Evolutionary conservation across 1,284 basidiomycete genomes (phyloP).

Genomic region (Bjerkandera adusta): DNA sequence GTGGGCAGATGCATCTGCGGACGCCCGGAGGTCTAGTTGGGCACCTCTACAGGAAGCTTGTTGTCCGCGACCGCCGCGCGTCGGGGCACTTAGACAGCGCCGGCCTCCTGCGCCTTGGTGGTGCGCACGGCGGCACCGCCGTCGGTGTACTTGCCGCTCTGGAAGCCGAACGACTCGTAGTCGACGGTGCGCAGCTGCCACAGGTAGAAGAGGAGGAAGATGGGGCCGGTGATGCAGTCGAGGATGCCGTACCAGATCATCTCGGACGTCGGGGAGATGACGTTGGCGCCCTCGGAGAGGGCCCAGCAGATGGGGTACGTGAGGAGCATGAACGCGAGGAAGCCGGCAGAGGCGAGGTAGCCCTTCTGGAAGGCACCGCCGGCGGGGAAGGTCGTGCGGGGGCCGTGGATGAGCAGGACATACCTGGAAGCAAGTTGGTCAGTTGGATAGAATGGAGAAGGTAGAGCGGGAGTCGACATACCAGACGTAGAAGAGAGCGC

Average conservation of each 20-base stretch:
- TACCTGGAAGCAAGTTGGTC: slow-evolving; percentile 20
- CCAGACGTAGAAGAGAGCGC: slow-evolving; percentile 43
- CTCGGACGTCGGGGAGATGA: slow-evolving; percentile 38
- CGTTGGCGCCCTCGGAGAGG: slow-evolving; percentile 42
- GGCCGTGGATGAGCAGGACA: slow-evolving; percentile 25
- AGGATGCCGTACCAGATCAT: slow-evolving; percentile 58
- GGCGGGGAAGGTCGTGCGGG: slow-evolving; percentile 30
- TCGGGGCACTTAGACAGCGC: slow-evolving; percentile 12
- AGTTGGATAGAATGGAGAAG: slow-evolving; percentile 9
- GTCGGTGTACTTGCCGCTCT: slow-evolving; percentile 22
- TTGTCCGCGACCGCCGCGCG: not conserved
- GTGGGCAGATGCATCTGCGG: not conserved
- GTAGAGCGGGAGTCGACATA: slow-evolving; percentile 28
- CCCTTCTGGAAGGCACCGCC: slow-evolving; percentile 33
- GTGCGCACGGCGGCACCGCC: slow-evolving; percentile 16
- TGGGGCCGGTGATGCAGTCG: slow-evolving; percentile 51
- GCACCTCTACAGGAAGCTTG: not conserved
- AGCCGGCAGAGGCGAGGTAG: slow-evolving; percentile 38
- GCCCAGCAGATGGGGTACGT: slow-evolving; percentile 49
- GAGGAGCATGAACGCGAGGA: slow-evolving; percentile 47
- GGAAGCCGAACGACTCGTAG: slow-evolving; percentile 21
- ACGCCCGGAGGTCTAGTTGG: not conserved
- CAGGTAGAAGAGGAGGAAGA: slow-evolving; percentile 35
- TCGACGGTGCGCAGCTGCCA: slow-evolving; percentile 24
- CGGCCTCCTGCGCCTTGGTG: slow-evolving; percentile 19